Conservation (phyloP, 1,284 basidiomycete species). For the Apiotrichum sp. region DNA sequence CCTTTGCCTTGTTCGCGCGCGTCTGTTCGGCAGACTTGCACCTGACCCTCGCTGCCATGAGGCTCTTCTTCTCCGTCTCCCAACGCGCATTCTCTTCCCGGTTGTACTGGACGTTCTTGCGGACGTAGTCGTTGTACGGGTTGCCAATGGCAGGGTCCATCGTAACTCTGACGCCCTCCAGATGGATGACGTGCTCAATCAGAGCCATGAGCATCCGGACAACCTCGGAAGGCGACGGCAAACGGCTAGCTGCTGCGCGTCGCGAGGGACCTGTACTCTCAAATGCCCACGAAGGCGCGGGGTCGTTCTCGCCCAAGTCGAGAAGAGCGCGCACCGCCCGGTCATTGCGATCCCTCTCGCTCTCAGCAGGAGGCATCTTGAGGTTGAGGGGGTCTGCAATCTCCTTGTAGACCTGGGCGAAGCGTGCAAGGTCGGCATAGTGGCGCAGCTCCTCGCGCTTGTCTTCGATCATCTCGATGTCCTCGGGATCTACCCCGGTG, state of each 20-base stretch:
- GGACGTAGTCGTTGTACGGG: constrained; percentile 20
- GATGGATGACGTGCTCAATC: constrained; percentile 21
- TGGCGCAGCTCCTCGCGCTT: constrained; percentile 38
- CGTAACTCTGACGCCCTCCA: constrained; percentile 19
- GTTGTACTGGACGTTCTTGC: background rate
- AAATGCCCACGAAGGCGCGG: constrained; percentile 25
- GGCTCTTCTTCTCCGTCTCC: constrained; percentile 31
- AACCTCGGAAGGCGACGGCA: constrained; percentile 31
- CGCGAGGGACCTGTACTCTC: constrained; percentile 22
- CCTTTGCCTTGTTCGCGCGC: constrained; percentile 25
- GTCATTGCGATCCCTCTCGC: constrained; percentile 17
- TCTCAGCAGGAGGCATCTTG: constrained; percentile 12
- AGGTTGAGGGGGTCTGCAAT: constrained; percentile 22
- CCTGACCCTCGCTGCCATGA: constrained; percentile 22
- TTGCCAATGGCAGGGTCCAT: constrained; percentile 17
- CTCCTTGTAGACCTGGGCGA: constrained; percentile 25
- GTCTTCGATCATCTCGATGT: constrained; percentile 3
- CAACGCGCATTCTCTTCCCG: constrained; percentile 24
- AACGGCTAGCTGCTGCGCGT: constrained; percentile 27
- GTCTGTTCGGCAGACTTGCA: constrained; percentile 27
- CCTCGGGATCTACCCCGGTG: background rate
- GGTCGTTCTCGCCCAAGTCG: constrained; percentile 24
- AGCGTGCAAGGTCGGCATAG: constrained; percentile 39
- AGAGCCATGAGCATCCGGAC: constrained; percentile 39
- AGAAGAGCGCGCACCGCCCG: constrained; percentile 27